A percentile compares a stretch with the other conserved stretches of the same genome.
Conservation (phyloP, 805 yeast species). For the Pichia deserticola region DNA sequence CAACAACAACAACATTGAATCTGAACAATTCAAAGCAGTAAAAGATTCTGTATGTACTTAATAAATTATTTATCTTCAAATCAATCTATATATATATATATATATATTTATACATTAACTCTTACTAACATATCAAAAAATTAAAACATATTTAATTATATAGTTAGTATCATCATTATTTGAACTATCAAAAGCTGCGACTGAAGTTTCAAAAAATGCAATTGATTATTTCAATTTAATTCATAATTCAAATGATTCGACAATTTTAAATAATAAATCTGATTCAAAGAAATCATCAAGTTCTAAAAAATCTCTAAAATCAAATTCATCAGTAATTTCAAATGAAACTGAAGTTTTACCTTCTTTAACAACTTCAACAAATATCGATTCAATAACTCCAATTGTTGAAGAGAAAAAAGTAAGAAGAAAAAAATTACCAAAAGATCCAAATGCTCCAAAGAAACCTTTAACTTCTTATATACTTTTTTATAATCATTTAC, state of each 20-base stretch:
- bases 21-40: slow-evolving; percentile 23
- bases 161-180: slow-evolving; percentile 66
- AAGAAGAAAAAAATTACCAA: slow-evolving; percentile 45
- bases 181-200: slow-evolving; percentile 81
- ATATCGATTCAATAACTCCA: background rate
- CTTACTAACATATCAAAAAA: too few relatives aligned
- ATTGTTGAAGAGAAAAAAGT: slow-evolving; percentile 24
- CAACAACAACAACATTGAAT: background rate
- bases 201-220: slow-evolving; percentile 74
- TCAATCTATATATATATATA: background rate
- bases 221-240: slow-evolving; percentile 63
- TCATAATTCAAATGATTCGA: slow-evolving; percentile 16
- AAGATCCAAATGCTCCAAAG: slow-evolving; percentile 92
- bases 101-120: background rate
- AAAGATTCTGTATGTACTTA: slow-evolving; percentile 13
- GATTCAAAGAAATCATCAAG: background rate
- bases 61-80: too few relatives aligned
- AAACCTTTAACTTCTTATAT: slow-evolving; percentile 88
- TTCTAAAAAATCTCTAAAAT: background rate
- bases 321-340: too few relatives aligned
- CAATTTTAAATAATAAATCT: too few relatives aligned
- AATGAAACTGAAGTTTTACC: background rate
- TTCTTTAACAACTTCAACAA: too few relatives aligned
- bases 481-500: slow-evolving; percentile 64
- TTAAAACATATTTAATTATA: background rate